Evolutionary conservation across 2,329 filamentous ascomycete genomes (phyloP).

Genomic region (Plectosphaerella plurivora): DNA sequence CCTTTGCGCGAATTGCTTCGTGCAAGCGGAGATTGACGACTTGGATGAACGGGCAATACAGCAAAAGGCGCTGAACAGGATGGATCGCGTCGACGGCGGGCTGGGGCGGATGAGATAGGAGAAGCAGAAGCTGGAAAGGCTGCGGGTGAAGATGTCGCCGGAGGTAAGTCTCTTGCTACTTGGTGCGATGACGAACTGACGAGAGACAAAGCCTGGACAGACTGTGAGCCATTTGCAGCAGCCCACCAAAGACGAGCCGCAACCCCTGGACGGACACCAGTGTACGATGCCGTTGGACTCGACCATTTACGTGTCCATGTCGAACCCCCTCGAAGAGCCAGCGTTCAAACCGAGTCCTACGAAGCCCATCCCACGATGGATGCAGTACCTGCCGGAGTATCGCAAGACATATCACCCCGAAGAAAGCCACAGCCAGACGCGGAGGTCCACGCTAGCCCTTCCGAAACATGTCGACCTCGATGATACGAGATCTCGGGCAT

Average conservation of each 20-base stretch:
- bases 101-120: slow-evolving; percentile 40
- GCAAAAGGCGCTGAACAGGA: slow-evolving; percentile 36
- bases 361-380: slow-evolving; percentile 47
- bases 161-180: slow-evolving; percentile 5
- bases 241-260: background rate
- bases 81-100: slow-evolving; percentile 41
- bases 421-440: background rate
- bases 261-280: slow-evolving; percentile 15
- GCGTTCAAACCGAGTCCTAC: slow-evolving; percentile 43
- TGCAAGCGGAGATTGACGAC: slow-evolving; percentile 32
- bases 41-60: slow-evolving; percentile 24
- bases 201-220: too few species aligned
- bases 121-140: slow-evolving; percentile 16
- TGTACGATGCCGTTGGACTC: slow-evolving; percentile 11
- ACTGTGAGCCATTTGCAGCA: too few species aligned
- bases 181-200: too few species aligned
- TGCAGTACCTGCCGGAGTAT: slow-evolving; percentile 21
- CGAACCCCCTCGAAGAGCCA: slow-evolving; percentile 40
- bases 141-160: slow-evolving; percentile 7
- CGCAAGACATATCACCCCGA: background rate
- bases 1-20: slow-evolving; percentile 42
- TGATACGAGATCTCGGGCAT: background rate
- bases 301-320: slow-evolving; percentile 44
- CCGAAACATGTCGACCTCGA: background rate
- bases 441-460: background rate